Base-by-base conservation (phyloP, 805 yeast species). In the Pichia heedii region DNA sequence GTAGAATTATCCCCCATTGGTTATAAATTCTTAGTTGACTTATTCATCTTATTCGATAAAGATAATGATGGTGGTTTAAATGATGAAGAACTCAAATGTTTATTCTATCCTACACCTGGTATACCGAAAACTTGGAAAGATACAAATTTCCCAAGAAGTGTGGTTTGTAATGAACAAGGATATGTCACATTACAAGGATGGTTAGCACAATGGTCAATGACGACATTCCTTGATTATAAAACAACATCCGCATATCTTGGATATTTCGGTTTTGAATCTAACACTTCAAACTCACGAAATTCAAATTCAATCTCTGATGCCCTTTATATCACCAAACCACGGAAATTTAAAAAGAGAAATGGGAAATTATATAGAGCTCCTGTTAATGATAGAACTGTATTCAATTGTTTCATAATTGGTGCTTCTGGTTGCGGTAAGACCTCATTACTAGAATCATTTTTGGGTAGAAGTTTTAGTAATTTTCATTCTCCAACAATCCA, bases 201-300 rank as follows among this genome's bases (percentile, higher is more conserved):
- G 99, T 65, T 93, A 33, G 98, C 98, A 0, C 97, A 90, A 56
- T 93, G 99, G 99, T 82, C 90, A 53, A 84, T 93, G 84, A 87
- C 96, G 0, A 90, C 97, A 0, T 88, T 78, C 52, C 66, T 93
- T 26, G 95, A 89, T 54, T 78, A 84, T 57, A 78, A 74, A 52
- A 81, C 87, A 1, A 88, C 97, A 0, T 70, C 93, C 40, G 94
- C 87, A 40, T 93, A 90, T 55, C 64, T 93, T 48, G 95, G 94
- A 0, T 86, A 85, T 64, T 71, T 93, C 44, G 99, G 98, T 0
- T 90, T 83, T 56, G 95, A 85, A 68, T 55, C 50, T 50, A 56
- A 44, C 54, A 61, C 42, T 2, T 38, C 44, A 10, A 49, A 47
- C 33, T 45, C 50, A 36, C 45, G 50, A 22, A 39, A 43, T 13